Conservation (phyloP, 2,329 filamentous ascomycete genomes). For the Alternaria infectoria region DNA sequence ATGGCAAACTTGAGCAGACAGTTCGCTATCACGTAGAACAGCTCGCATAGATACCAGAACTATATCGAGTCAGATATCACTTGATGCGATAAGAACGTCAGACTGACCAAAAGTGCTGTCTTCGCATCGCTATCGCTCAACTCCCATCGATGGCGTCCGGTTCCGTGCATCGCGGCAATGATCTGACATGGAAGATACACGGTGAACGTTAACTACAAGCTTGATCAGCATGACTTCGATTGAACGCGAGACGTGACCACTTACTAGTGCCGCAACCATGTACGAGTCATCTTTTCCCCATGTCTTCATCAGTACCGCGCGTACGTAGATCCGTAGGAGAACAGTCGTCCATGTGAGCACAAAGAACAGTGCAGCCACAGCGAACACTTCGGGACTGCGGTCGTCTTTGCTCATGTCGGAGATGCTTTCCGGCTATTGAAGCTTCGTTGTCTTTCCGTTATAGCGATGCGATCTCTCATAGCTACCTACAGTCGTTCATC, state of each 20-base stretch:
- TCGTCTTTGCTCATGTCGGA: slow-evolving; percentile 16
- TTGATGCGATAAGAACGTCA: background rate
- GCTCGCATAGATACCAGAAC: slow-evolving; percentile 64
- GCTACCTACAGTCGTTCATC: background rate
- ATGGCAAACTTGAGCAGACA: slow-evolving; percentile 60
- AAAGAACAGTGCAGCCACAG: slow-evolving; percentile 48
- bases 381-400: slow-evolving; percentile 30
- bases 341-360: slow-evolving; percentile 48
- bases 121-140: slow-evolving; percentile 38
- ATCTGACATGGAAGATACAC: slow-evolving; percentile 50
- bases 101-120: slow-evolving; percentile 38
- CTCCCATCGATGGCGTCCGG: slow-evolving; percentile 46
- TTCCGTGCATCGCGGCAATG: slow-evolving; percentile 48
- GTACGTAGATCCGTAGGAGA: slow-evolving; percentile 46
- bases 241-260: background rate
- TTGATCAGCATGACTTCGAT: background rate
- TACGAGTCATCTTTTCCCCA: slow-evolving; percentile 51
- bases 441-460: background rate
- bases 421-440: background rate
- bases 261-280: slow-evolving; percentile 48
- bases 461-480: background rate
- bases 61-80: slow-evolving; percentile 25
- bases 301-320: slow-evolving; percentile 43
- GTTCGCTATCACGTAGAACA: slow-evolving; percentile 59
- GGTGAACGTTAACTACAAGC: slow-evolving; percentile 44